Evolutionary conservation across 768 basidiomycete species (phyloP), one percentile per base, ranked within the genome.

Genomic region (Pleurotus ostreatus): DNA sequence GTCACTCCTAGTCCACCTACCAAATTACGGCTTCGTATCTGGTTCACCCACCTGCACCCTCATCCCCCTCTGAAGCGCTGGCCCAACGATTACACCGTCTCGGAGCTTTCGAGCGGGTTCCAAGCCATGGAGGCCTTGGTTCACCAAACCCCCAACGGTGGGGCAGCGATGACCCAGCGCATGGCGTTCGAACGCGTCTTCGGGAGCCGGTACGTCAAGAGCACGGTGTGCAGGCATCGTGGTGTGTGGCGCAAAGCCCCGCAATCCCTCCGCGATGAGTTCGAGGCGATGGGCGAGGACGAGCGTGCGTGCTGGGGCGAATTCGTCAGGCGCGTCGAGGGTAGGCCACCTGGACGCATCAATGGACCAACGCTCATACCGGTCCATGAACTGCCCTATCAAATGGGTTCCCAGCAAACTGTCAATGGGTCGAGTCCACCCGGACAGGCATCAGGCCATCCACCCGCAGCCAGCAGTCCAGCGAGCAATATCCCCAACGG

Each of bases 71-170:
- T 85, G 25, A 88, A 87, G 64, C 81, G 85, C 12, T 89, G 87
- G 87, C 87, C 87, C 37, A 87, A 88, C 63, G 87, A 88, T 69
- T 87, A 85, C 65, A 83, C 82, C 7, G 86, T 89, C 18, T 77
- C 75, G 49, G 86, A 88, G 65, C 74, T 88, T 56, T 78, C 84
- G 1, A 64, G 68, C 1, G 86, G 87, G 1, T 86, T 89, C 66
- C 75, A 57, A 25, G 58, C 34, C 8, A 77, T 78, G 76, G 78
- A 78, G 65, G 63, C 56, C 41, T 77, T 69, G 60, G 73, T 67
- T 30, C 66, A 71, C 0, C 71, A 71, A 30, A 69, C 71, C 8
- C 69, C 74, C 4, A 56, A 56, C 30, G 54, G 54, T 11, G 46
- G 44, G 3, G 54, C 46, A 6, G 62, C 66, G 6, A 73, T 82